phyloP scores from a whole-genome alignment of 1,284 basidiomycete species.

The Austroboletus niveus region DNA sequence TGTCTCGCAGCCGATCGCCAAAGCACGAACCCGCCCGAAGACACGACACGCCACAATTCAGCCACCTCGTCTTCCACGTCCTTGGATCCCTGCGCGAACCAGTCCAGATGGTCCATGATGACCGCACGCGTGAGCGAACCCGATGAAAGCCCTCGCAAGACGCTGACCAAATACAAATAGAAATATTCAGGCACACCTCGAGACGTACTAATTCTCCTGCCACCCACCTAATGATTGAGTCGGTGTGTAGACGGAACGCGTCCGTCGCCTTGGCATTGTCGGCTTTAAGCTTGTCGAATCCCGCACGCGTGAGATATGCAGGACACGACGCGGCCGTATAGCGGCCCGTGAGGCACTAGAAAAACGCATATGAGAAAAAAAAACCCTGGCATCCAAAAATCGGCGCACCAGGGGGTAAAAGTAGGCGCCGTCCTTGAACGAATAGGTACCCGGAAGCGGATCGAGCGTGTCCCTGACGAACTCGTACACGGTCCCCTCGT shows the following conservation, averaged over 20 bases:
- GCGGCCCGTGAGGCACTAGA: constrained; percentile 56
- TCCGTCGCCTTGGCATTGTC: constrained; percentile 51
- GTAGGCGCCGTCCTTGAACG: constrained; percentile 59
- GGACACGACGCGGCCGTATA: constrained; percentile 74
- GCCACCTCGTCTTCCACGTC: constrained; percentile 64
- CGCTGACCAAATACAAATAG: constrained; percentile 34
- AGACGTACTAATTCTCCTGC: background rate
- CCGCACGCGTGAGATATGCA: constrained; percentile 66
- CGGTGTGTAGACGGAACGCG: constrained; percentile 75
- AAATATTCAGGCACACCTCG: too few relatives aligned
- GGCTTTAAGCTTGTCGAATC: constrained; percentile 59
- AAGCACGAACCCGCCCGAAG: constrained; percentile 62
- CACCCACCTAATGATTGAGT: constrained; percentile 68
- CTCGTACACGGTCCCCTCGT: constrained; percentile 61
- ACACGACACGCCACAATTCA: constrained; percentile 62
- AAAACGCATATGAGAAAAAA: background rate
- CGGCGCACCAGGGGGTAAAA: constrained; percentile 62
- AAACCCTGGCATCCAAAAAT: too few relatives aligned
- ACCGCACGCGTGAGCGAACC: constrained; percentile 63
- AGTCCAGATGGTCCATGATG: constrained; percentile 82
- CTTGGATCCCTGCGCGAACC: constrained; percentile 62
- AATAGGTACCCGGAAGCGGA: constrained; percentile 53
- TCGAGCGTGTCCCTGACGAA: constrained; percentile 65
- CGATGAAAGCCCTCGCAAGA: constrained; percentile 53
- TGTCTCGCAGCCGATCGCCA: constrained; percentile 70